Evolutionary conservation across 805 yeast species (phyloP).

Genomic region (Saturnispora zaruensis): DNA sequence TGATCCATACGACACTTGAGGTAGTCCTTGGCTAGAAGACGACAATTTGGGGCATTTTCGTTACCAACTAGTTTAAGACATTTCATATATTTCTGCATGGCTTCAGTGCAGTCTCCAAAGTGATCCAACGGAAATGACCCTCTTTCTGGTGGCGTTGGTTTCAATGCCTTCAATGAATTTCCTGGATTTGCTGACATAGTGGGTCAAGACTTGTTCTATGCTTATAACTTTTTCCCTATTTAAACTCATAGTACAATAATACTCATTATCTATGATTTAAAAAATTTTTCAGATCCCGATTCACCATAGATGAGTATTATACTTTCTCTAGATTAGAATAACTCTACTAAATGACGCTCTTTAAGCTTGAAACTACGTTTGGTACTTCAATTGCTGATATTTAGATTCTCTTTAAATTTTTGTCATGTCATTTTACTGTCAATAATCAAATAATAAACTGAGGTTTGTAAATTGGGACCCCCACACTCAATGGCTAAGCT

Average conservation of each 20-base stretch:
- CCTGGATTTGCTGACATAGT: conserved; percentile 38
- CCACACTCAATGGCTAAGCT: neutral
- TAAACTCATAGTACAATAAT: neutral
- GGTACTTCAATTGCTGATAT: too few species aligned
- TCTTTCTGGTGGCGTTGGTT: conserved; percentile 91
- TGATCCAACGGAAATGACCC: conserved; percentile 97
- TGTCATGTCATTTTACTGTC: too few species aligned
- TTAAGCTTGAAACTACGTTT: neutral
- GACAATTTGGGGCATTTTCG: conserved; percentile 85
- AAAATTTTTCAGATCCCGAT: neutral
- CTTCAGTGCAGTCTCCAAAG: conserved; percentile 65
- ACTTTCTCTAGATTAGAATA: too few species aligned
- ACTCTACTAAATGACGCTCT: neutral
- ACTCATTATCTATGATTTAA: neutral
- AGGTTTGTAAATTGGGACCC: too few species aligned
- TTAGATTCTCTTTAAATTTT: too few species aligned
- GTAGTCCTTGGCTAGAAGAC: conserved; percentile 74
- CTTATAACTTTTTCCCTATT: neutral
- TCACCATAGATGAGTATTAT: neutral
- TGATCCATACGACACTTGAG: conserved; percentile 85
- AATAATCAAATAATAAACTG: too few species aligned
- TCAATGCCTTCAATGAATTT: conserved; percentile 39
- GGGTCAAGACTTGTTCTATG: neutral
- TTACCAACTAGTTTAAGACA: conserved; percentile 75
- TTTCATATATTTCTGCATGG: conserved; percentile 65